Base-by-base conservation (phyloP, 345 rosid genomes). In the Toxicodendron radicans region DNA sequence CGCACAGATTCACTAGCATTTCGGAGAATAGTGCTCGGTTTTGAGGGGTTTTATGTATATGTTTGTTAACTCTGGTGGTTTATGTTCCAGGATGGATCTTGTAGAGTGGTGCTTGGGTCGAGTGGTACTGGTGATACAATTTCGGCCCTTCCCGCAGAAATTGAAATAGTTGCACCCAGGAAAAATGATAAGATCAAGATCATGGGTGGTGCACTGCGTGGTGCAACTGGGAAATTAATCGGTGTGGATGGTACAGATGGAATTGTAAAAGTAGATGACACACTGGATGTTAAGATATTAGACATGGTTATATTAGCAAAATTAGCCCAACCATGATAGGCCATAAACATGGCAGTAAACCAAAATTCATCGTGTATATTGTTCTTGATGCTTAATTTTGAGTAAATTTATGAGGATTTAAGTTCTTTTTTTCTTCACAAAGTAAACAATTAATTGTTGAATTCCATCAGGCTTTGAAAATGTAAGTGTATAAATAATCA, bases 241-340 rank as follows among this genome's bases (percentile, higher is more conserved):
- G 99, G 99, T 65, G 97, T 95, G 32, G 98, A 92, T 61, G 99
- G 94, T 1, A 83, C 93, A 0, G 98, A 95, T 60, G 95, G 98
- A 48, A 95, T 92, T 68, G 97, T 92, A 38, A 92, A 88, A 83
- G 78, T 95, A 20, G 95, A 93, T 72, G 97, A 87, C 60, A 91
- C 88, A 53, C 90, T 95, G 23, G 99, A 95, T 38, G 98, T 95
- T 45, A 91, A 90, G 92, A 92, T 95, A 80, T 87, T 95, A 76
- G 98, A 90, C 66, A 78, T 95, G 84, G 90, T 73, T 56, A 79
- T 88, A 70, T 83, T 95, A 66, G 98, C 97, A 38, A 95, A 90
- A 85, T 75, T 88, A 57, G 79, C 74, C 27, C 67, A 66, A 54
- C 75, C 72, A 3, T 75, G 65, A 75, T 38, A 38, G 43, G 43